A percentile compares a stretch with the other conserved stretches of the same genome.
Evolutionary conservation across 2,329 filamentous ascomycete genomes (phyloP).

Genomic region (Phyllosticta citribraziliensis): DNA sequence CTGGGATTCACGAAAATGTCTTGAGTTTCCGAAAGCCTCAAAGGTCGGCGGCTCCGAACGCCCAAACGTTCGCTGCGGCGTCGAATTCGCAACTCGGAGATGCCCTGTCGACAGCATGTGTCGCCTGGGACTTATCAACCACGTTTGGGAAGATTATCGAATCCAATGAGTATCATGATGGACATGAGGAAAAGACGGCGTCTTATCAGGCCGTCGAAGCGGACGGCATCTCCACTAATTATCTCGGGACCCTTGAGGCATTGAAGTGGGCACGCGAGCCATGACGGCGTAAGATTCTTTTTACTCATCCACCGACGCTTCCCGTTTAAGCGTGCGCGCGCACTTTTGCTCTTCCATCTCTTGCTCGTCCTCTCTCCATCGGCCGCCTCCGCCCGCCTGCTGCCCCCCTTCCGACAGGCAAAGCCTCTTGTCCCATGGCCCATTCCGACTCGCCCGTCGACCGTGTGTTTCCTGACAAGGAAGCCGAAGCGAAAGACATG

Average conservation of each 20-base stretch:
- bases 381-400: background rate
- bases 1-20: background rate
- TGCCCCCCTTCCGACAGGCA: background rate
- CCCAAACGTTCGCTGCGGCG: background rate
- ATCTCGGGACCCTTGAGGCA: constrained; percentile 7
- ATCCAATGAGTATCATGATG: background rate
- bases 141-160: background rate
- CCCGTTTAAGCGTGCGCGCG: background rate
- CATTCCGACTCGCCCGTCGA: background rate
- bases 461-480: constrained; percentile 1
- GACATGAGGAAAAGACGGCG: background rate
- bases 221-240: constrained; percentile 9
- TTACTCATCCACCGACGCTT: background rate
- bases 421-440: background rate
- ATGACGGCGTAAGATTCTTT: background rate
- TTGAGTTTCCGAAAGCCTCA: background rate
- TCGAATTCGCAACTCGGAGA: background rate
- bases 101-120: background rate
- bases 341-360: background rate
- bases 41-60: background rate
- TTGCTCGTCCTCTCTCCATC: background rate
- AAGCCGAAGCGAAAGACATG: constrained; percentile 1
- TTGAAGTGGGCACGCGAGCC: background rate
- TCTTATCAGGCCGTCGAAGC: background rate
- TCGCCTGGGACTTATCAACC: background rate